phyloP scores from a whole-genome alignment of 345 rosid species.

The Psidium friedrichsthalianum region DNA sequence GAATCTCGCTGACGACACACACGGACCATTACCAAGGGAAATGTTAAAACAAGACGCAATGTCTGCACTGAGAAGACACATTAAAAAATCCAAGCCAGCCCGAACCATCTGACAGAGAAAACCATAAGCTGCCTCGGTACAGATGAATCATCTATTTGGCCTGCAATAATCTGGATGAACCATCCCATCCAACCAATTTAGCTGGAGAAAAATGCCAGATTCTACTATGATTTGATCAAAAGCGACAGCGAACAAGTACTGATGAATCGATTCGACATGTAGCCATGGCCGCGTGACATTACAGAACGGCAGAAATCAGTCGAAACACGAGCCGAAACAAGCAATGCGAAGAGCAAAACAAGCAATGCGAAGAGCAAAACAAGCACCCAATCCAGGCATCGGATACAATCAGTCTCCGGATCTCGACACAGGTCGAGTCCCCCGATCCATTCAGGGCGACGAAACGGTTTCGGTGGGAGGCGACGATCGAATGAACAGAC shows the following conservation, averaged over 20 bases:
- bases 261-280: not conserved
- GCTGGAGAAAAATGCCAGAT: not conserved
- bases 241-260: not conserved
- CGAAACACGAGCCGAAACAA: not conserved
- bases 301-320: not conserved
- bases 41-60: not conserved
- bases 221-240: not conserved
- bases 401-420: not conserved
- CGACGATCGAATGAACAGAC: not conserved
- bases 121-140: not conserved
- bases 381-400: not conserved
- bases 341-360: not conserved
- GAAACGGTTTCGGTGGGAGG: no score
- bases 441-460: not conserved
- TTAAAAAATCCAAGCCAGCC: not conserved
- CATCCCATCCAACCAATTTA: not conserved
- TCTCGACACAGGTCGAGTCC: not conserved
- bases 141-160: not conserved
- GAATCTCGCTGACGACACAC: not conserved
- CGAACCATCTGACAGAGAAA: not conserved
- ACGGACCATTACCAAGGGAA: not conserved
- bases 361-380: not conserved
- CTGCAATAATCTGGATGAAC: not conserved
- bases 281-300: not conserved
- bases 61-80: not conserved